Evolutionary conservation across 2,329 filamentous ascomycete species (phyloP), one percentile per base, ranked within the genome.

Genomic region (Cladobotryum protrusum): DNA sequence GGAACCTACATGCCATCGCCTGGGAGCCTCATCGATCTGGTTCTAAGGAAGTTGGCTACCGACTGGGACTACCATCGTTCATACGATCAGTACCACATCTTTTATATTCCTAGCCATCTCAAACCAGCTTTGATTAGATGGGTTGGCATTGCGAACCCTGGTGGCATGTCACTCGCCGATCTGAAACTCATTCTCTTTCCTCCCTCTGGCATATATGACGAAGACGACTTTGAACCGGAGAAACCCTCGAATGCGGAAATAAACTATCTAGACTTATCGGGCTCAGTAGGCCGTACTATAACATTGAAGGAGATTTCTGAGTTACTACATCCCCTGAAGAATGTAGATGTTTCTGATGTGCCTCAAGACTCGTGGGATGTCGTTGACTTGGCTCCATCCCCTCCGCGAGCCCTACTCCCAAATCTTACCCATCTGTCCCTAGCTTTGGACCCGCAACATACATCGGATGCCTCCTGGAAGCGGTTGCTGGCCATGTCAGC

Each of bases 371-470:
- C 77, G 0, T 82, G 79, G 79, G 79, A 82, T 41, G 61, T 65
- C 1, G 65, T 65, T 20, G 68, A 70, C 14, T 53, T 54, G 3
- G 59, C 61, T 14, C 58, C 62, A 1, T 60, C 58, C 36, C 61
- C 65, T 20, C 66, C 69, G 1, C 66, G 61, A 24, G 60, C 63
- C 11, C 62, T 82, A 15, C 63, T 84, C 37, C 79, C 80, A 9
- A 77, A 77, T 52, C 68, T 85, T 12, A 83, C 80, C 0, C 79
- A 83, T 55, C 69, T 85, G 8, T 83, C 80, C 2, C 73, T 85
- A 2, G 78, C 80, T 4, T 56, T 79, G 43, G 58, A 68, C 45
- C 72, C 74, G 1, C 55, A 47, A 1, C 42, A 59, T 36, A 45
- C 56, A 3, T 55, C 59, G 15, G 61, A 63, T 5, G 70, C 72